These are phyloP conservation scores for Vaccinium vitisidaea DNA, from an alignment of 148 eudicot species.

Conservation along the genomic window DNA sequence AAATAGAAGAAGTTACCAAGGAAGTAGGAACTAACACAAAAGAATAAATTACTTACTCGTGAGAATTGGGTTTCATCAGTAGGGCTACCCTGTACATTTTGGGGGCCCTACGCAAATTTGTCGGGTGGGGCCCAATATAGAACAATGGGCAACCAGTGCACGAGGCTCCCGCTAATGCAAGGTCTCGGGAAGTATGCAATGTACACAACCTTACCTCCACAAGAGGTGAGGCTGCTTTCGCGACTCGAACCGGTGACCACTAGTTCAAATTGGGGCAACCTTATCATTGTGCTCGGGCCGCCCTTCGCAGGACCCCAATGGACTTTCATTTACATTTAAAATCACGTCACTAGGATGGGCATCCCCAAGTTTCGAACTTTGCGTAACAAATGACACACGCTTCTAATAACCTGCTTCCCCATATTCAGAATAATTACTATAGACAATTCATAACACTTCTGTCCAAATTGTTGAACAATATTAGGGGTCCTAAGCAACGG, in stretches of 20 bases:
- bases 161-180: not conserved
- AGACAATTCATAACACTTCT: not conserved
- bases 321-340: no score
- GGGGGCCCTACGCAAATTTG: no score
- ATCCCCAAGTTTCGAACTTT: not conserved
- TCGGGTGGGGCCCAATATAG: no score
- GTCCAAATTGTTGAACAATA: not conserved
- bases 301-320: not conserved
- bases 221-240: not conserved
- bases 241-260: not conserved
- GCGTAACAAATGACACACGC: not conserved
- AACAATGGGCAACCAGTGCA: not conserved
- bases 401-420: not conserved
- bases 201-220: not conserved
- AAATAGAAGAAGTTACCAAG: not conserved
- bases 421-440: no score
- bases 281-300: not conserved
- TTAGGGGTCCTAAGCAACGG: not conserved
- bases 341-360: not conserved
- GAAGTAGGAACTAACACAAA: not conserved
- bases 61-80: not conserved
- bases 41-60: no score
- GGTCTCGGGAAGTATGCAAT: not conserved
- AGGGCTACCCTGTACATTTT: no score
- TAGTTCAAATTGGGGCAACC: not conserved